Evolutionary conservation across 495 filamentous ascomycete genomes (phyloP).

Genomic region (Daldinia caldariorum): DNA sequence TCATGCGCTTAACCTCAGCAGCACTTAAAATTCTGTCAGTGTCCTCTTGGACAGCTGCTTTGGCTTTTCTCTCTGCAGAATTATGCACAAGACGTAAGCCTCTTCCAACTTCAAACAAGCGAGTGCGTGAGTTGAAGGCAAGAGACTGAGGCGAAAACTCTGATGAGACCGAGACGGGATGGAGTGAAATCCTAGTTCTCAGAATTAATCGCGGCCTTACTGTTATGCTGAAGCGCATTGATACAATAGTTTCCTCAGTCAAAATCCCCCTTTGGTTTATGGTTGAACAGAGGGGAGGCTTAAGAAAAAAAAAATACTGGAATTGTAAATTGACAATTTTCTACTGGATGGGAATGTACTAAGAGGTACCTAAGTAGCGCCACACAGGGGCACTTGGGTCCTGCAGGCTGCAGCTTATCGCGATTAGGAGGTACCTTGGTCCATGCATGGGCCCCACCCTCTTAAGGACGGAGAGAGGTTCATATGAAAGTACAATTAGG

Average conservation of each 20-base stretch:
- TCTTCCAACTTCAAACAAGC: constrained; percentile 6
- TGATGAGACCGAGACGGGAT: not conserved
- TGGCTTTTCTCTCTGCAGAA: not conserved
- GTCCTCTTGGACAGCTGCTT: not conserved
- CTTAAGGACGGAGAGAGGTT: not conserved
- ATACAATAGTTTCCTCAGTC: constrained; percentile 8
- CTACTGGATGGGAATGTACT: constrained; percentile 18
- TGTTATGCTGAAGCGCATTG: constrained; percentile 17
- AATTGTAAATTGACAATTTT: constrained; percentile 34
- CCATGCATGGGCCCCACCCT: not conserved
- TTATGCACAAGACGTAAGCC: not conserved
- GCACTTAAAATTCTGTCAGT: not conserved
- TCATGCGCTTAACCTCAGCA: constrained; percentile 5
- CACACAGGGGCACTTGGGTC: no score
- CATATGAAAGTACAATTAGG: not conserved
- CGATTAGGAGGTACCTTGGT: not conserved
- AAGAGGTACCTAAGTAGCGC: not conserved
- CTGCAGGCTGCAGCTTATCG: constrained; percentile 7
- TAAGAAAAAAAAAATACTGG: not conserved
- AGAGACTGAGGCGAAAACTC: constrained; percentile 6
- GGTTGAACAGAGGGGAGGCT: not conserved
- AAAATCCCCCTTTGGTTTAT: not conserved
- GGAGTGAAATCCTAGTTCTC: not conserved
- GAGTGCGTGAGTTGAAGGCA: not conserved
- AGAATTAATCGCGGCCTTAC: constrained; percentile 16